phyloP scores from a whole-genome alignment of 176 grass and related monocot genomes.

The Bonia amplexicaulis region DNA sequence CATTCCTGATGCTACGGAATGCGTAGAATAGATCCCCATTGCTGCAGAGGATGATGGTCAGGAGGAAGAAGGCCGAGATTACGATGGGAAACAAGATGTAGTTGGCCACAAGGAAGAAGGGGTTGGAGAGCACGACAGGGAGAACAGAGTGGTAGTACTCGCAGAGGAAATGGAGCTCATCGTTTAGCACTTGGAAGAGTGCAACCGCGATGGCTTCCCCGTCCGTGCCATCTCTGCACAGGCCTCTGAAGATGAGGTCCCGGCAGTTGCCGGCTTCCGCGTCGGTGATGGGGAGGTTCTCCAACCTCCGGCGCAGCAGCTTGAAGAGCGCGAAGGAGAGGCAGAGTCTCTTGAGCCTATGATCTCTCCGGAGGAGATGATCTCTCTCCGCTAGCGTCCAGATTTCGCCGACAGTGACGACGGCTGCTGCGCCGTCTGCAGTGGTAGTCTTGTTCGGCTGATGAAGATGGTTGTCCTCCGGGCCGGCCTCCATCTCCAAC shows the following conservation, averaged over 20 bases:
- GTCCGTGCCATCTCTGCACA: neutral
- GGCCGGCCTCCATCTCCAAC: neutral
- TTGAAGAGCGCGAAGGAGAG: slow-evolving; percentile 24
- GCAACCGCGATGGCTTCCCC: neutral
- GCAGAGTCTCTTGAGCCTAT: neutral
- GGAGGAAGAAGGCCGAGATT: neutral
- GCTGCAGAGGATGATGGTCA: neutral
- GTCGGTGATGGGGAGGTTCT: neutral
- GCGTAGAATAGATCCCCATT: neutral
- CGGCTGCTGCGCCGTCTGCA: too few relatives aligned
- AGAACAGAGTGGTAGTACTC: slow-evolving; percentile 3
- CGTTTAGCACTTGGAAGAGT: neutral
- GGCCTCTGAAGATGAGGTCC: neutral
- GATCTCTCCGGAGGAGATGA: neutral
- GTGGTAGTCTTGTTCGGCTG: too few relatives aligned
- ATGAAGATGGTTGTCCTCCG: too few relatives aligned
- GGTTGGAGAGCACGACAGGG: neutral
- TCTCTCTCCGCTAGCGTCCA: neutral
- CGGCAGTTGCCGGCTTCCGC: neutral
- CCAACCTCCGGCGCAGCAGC: neutral
- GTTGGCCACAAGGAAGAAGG: neutral
- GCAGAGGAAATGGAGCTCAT: neutral
- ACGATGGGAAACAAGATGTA: neutral
- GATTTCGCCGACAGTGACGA: neutral
- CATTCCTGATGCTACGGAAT: neutral